Conservation (phyloP, 495 filamentous ascomycete genomes). For the Penicillium atrosanguineum region DNA sequence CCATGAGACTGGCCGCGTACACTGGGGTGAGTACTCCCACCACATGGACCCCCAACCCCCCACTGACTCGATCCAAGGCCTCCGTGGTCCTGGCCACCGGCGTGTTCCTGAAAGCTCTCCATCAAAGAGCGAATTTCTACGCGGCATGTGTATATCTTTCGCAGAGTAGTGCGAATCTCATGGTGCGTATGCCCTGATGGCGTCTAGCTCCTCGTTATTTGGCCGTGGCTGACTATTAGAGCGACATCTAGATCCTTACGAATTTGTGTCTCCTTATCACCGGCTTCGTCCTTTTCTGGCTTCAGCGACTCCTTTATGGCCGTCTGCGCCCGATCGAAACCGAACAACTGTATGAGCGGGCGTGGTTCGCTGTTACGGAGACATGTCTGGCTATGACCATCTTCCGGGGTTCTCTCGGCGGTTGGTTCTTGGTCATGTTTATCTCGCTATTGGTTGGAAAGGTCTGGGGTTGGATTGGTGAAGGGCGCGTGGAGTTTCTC, state of each 20-base stretch:
- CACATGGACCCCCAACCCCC: neutral
- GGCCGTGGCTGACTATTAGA: conserved; percentile 3
- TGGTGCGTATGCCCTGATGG: conserved; percentile 53
- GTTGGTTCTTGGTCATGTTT: conserved; percentile 95
- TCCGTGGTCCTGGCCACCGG: conserved; percentile 76
- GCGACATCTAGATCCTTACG: conserved; percentile 66
- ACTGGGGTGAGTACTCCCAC: conserved; percentile 42
- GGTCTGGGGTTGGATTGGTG: conserved; percentile 97
- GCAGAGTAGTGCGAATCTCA: conserved; percentile 90
- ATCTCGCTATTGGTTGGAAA: conserved; percentile 87
- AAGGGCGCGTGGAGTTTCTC: conserved; percentile 87
- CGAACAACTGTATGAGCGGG: conserved; percentile 95
- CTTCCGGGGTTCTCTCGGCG: conserved; percentile 90
- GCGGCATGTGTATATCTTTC: conserved; percentile 93
- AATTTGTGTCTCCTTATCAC: conserved; percentile 81
- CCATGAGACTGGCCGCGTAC: conserved; percentile 54
- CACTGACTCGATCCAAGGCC: conserved; percentile 46
- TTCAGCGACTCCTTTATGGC: conserved; percentile 89
- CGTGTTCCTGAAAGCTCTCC: conserved; percentile 85
- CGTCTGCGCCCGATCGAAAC: conserved; percentile 89
- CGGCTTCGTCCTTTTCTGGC: conserved; percentile 72
- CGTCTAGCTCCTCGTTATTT: neutral
- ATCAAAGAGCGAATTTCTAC: conserved; percentile 96
- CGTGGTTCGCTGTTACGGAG: conserved; percentile 95
- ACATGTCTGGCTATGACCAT: conserved; percentile 99